phyloP scores from a whole-genome alignment of 176 grass and related monocot genomes.

The Secale cereale region DNA sequence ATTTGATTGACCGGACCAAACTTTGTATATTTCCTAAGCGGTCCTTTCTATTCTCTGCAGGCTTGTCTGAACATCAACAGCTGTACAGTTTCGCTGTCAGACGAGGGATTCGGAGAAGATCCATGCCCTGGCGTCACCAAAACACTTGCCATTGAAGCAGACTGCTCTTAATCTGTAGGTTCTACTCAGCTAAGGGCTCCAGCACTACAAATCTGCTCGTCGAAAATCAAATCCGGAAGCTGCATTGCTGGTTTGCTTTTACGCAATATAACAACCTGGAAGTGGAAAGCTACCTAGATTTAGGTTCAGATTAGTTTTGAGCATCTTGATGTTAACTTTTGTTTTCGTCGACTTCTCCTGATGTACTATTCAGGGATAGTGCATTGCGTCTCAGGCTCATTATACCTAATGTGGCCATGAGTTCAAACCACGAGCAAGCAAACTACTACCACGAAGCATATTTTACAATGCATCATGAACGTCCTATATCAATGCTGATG shows the following conservation, averaged over 20 bases:
- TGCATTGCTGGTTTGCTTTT: not conserved
- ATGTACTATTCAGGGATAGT: conserved; percentile 10
- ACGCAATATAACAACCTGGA: not conserved
- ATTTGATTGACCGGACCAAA: conserved; percentile 18
- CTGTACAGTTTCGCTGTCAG: conserved; percentile 56
- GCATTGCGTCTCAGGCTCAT: not conserved
- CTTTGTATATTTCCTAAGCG: conserved; percentile 17
- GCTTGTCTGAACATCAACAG: conserved; percentile 58
- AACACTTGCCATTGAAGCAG: conserved; percentile 72
- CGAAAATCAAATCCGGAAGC: not conserved
- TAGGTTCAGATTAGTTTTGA: not conserved
- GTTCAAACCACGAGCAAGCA: not conserved
- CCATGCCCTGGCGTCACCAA: conserved; percentile 67
- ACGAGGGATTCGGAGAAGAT: conserved; percentile 51
- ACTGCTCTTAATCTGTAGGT: conserved; percentile 43
- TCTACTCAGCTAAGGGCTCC: not conserved
- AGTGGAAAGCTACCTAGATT: not conserved
- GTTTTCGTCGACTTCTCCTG: not conserved
- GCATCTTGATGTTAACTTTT: not conserved
- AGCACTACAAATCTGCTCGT: not conserved
- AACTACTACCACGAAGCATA: not conserved
- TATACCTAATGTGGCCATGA: conserved; percentile 11
- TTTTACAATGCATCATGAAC: not conserved
- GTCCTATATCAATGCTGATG: not conserved
- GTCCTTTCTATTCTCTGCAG: conserved; percentile 31